Evolutionary conservation across 2,329 filamentous ascomycete genomes (phyloP), one percentile per base, ranked within the genome.

Genomic region (Immersiporthe knoxdaviesiana): DNA sequence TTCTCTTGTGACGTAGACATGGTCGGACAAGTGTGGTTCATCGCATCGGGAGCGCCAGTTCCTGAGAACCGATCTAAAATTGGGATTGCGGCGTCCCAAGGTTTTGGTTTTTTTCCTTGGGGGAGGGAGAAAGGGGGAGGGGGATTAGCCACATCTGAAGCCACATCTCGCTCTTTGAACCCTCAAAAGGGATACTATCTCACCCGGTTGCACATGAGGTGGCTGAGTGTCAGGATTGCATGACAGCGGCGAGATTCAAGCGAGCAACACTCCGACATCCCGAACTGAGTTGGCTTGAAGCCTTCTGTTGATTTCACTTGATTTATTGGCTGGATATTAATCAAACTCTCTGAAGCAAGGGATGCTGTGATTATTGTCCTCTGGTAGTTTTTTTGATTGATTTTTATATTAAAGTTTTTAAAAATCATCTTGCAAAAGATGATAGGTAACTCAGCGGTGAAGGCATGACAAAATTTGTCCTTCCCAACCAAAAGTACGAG

Each of bases 111-210:
- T n/a, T n/a, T n/a, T n/a, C n/a, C n/a, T n/a, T n/a, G n/a, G n/a
- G n/a, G n/a, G n/a, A n/a, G n/a, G n/a, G n/a, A n/a, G n/a, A n/a
- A n/a, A n/a, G n/a, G n/a, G n/a, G n/a, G n/a, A n/a, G n/a, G 80
- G 80, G 81, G 44, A 81, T 78, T 78, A 35, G 79, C 74, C 0
- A 73, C 74, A 72, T 83, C 44, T 47, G 21, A 47, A 47, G 44
- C 44, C 44, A 83, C 52, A 21, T 37, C 64, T 50, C 18, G 21
- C 21, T 47, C 61, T 63, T 63, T 71, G 60, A 24, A 30, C 69
- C 50, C 64, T 65, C 44, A 56, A 72, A 60, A 75, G 18, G n/a
- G 54, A 75, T 73, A n/a, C 21, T 47, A 47, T 47, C 44, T n/a
- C 44, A 74, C 60, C 4, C 78, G 71, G 64, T 78, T 78, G 70